These are phyloP conservation scores for Piper betle DNA, from an alignment of 164 flowering plant genomes.

Conservation along the genomic window DNA sequence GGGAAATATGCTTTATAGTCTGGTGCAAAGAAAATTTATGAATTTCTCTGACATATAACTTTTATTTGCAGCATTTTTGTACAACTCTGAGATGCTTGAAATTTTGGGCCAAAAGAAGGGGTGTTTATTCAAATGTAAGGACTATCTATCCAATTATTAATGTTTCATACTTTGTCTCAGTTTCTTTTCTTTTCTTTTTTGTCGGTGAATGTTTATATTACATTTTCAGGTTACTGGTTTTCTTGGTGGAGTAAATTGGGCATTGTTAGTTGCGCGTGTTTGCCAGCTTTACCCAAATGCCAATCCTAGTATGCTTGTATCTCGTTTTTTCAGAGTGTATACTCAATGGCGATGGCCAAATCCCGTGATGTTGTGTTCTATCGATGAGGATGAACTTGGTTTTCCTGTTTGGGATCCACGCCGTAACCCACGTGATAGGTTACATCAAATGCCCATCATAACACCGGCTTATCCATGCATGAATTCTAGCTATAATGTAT, in stretches of 20 bases:
- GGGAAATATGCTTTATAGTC: background rate
- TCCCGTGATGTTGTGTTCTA: conserved; percentile 90
- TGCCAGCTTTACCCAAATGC: conserved; percentile 98
- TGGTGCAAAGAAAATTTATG: conserved; percentile 15
- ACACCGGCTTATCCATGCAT: conserved; percentile 99
- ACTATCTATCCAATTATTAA: background rate
- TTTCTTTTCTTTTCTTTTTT: background rate
- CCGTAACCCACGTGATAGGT: conserved; percentile 66
- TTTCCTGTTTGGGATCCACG: conserved; percentile 94
- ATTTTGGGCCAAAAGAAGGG: conserved; percentile 92
- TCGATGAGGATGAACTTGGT: conserved; percentile 85
- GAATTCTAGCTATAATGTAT: conserved; percentile 98
- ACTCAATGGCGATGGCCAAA: conserved; percentile 99
- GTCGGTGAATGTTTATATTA: background rate
- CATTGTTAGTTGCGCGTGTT: conserved; percentile 82
- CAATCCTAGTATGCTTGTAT: conserved; percentile 81
- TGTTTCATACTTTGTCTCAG: background rate
- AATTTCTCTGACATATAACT: conserved; percentile 4
- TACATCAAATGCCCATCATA: conserved; percentile 93
- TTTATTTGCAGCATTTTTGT: conserved; percentile 56
- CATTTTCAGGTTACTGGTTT: conserved; percentile 77
- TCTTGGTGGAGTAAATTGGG: conserved; percentile 99
- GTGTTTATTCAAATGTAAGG: conserved; percentile 96
- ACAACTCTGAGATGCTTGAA: conserved; percentile 75
- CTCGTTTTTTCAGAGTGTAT: conserved; percentile 86